Evolutionary conservation across 306 rosid species (phyloP), one percentile per base, ranked within the genome.

Genomic region (Canavalia ensiformis): DNA sequence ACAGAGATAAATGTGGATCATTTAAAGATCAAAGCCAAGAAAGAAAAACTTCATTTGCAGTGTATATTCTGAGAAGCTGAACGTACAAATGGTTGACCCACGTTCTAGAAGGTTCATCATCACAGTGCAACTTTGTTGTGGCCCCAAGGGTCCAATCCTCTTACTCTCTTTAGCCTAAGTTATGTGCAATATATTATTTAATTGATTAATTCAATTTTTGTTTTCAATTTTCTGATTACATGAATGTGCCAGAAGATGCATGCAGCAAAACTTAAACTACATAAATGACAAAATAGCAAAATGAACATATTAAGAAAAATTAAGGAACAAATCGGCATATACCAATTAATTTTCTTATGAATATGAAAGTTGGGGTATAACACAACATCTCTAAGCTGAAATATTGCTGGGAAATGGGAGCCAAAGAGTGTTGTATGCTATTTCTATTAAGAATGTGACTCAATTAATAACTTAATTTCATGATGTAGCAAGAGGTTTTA

Each of bases 301-400:
- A 18, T 28, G 52, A 59, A 76, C 68, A 59, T 9, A 2, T 6
- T 75, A 52, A 30, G 42, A 49, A 11, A 65, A 77, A 51, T 41
- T 3, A n/a, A 64, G 34, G 49, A 80, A 47, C 83, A 84, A 86
- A 80, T 79, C 39, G 80, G 91, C 41, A 37, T 86, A 82, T 84
- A 84, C 68, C 75, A 84, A 69, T 83, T 74, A 35, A 35, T 37
- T 64, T 73, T 69, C 86, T 79, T 76, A 46, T 64, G 84, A 86
- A 82, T 76, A 46, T 64, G 84, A 86, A 82, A 66, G 68, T 39
- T 87, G 44, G 62, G 81, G 68, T 79, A 55, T 54, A 83, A 37
- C 7, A 4, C 31, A 63, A 11, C 71, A 58, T 85, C 50, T 73
- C 77, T 50, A 59, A 54, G 64, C 67, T 68, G 35, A 67, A 81